Evolutionary conservation across 352 stramenopile species (phyloP), one percentile per base, ranked within the genome.

Genomic region (Pythium vanterpoolii): DNA sequence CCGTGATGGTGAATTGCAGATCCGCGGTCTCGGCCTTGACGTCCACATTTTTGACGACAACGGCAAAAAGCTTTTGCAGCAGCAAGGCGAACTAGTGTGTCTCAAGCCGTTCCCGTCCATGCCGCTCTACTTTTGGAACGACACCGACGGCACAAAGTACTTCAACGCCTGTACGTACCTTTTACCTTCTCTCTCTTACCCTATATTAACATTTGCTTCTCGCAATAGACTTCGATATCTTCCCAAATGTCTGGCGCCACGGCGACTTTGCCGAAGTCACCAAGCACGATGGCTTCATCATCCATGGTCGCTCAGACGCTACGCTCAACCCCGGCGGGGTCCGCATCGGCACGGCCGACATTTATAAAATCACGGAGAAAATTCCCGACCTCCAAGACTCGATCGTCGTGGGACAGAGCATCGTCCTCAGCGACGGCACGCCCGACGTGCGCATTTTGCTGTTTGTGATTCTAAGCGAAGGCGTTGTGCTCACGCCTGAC

Each of bases 91-190:
- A 38, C 62, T 90, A 19, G 75, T 89, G 18, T 90, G 79, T 53
- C 71, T 73, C 60, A 84, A 87, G 63, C 84, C 86, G 19, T 96
- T 96, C 64, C 84, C 86, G 34, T 93, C 83, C 9, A 92, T 93
- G 83, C 86, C 86, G 38, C 64, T 92, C 5, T 68, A 79, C 64
- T 95, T 95, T 53, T 90, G 80, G 79, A 85, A 85, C 51, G 86
- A 95, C 46, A 66, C 49, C 1, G 83, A 74, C 31, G 83, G 84
- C n/a, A 71, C 67, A 42, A 93, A 92, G 69, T 92, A 93, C 67
- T 76, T 78, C 38, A 71, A 68, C 31, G 84, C 84, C 19, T 94
- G 78, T 90, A 64, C 50, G 75, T 86, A 8, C 4, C 74, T 73
- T 10, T 82, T 60, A 78, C 59, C 48, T 65, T 80, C 2, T 36